A percentile compares a stretch with the other conserved stretches of the same genome.
Evolutionary conservation across 1,284 basidiomycete genomes (phyloP).

Genomic region (Ustilago nuda): DNA sequence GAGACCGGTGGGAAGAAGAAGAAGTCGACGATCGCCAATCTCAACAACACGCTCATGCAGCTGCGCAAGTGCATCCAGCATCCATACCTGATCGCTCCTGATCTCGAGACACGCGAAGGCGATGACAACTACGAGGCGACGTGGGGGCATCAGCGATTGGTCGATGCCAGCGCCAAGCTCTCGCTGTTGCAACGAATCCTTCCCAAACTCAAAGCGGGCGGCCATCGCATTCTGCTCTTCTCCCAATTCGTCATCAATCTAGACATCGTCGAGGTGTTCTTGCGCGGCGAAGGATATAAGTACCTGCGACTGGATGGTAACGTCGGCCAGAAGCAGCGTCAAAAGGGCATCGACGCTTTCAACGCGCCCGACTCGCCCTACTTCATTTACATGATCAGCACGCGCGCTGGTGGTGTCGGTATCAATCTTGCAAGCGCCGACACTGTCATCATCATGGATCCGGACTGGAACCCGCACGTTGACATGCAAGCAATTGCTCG

Average conservation of each 20-base stretch:
- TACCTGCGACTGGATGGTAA: conserved; percentile 64
- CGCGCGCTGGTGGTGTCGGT: conserved; percentile 70
- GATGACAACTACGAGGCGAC: conserved; percentile 73
- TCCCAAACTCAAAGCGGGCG: conserved; percentile 66
- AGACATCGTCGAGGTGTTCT: conserved; percentile 68
- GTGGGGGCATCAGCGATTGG: conserved; percentile 81
- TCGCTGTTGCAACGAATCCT: conserved; percentile 64
- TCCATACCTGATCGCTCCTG: conserved; percentile 80
- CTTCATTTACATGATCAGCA: conserved; percentile 67
- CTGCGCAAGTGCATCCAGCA: conserved; percentile 64
- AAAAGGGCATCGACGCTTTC: conserved; percentile 82
- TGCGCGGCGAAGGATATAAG: conserved; percentile 64
- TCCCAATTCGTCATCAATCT: conserved; percentile 68
- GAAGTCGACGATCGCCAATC: conserved; percentile 49
- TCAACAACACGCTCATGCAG: conserved; percentile 65
- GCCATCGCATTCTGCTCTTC: conserved; percentile 67
- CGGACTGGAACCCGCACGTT: conserved; percentile 94
- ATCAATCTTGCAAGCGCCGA: conserved; percentile 76
- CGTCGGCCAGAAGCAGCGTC: conserved; percentile 51
- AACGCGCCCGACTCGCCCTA: conserved; percentile 83
- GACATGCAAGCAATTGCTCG: conserved; percentile 85
- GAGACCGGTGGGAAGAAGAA: conserved; percentile 22
- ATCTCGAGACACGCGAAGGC: conserved; percentile 77
- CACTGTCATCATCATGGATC: conserved; percentile 90
- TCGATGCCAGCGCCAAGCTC: conserved; percentile 84